Conservation (phyloP, 331 rosid genomes). For the Saraca asoca region DNA sequence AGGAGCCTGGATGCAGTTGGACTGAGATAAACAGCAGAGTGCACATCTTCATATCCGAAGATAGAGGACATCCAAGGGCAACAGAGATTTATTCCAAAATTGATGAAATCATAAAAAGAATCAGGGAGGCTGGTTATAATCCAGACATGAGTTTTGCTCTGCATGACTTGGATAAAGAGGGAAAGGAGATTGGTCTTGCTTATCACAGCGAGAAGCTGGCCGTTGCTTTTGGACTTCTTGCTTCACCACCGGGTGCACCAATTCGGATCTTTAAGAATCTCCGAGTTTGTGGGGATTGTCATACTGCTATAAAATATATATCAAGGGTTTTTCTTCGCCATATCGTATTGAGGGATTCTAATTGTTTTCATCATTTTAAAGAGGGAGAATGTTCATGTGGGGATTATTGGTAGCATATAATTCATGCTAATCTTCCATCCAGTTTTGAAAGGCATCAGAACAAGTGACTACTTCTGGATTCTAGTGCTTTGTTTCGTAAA, state of each 20-base stretch:
- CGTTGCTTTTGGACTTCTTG: conserved; percentile 72
- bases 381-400: conserved; percentile 79
- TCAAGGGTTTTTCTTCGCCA: conserved; percentile 53
- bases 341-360: conserved; percentile 76
- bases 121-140: conserved; percentile 67
- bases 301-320: conserved; percentile 65
- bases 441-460: conserved; percentile 8
- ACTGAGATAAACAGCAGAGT: conserved; percentile 60
- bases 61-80: conserved; percentile 67
- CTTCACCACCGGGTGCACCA: conserved; percentile 54
- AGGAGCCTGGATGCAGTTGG: conserved; percentile 93
- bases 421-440: neutral
- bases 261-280: conserved; percentile 78
- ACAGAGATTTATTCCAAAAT: conserved; percentile 64
- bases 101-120: conserved; percentile 55
- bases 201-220: conserved; percentile 84
- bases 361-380: conserved; percentile 78
- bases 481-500: conserved; percentile 22
- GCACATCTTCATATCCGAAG: conserved; percentile 73
- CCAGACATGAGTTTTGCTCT: conserved; percentile 68
- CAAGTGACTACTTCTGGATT: conserved; percentile 9
- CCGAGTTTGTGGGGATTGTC: conserved; percentile 82
- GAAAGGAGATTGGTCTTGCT: conserved; percentile 67
- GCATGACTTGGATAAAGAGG: conserved; percentile 74
- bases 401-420: conserved; percentile 63